Evolutionary conservation across 176 grass and related monocot species (phyloP).

Genomic region (Coix lacrymajobi): DNA sequence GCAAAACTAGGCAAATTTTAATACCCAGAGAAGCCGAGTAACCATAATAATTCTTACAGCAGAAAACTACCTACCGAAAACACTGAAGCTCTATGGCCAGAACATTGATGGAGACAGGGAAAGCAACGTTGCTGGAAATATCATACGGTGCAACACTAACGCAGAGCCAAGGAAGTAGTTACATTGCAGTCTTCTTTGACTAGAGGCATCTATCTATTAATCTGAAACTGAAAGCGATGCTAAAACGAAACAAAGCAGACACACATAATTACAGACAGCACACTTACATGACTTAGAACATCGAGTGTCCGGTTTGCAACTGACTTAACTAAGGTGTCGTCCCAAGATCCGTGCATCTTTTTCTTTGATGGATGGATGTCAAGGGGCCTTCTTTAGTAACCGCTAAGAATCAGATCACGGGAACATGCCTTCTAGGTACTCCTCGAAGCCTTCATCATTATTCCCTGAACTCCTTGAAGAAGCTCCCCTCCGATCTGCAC

Average conservation of each 20-base stretch:
- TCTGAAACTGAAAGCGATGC: not conserved
- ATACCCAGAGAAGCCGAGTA: not conserved
- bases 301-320: not conserved
- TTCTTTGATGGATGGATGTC: not conserved
- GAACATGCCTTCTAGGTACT: slow-evolving; percentile 84
- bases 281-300: not conserved
- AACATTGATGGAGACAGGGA: not conserved
- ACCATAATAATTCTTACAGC: not conserved
- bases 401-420: slow-evolving; percentile 33
- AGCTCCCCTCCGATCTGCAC: slow-evolving; percentile 32
- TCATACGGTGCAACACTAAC: not conserved
- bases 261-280: not conserved
- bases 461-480: slow-evolving; percentile 1
- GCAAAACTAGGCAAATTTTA: not conserved
- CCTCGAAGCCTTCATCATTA: slow-evolving; percentile 60
- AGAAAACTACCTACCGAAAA: not conserved
- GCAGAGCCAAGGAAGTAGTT: not conserved
- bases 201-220: not conserved
- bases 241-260: not conserved
- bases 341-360: not conserved
- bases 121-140: not conserved
- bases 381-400: not conserved
- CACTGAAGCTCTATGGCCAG: not conserved
- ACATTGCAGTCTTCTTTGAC: not conserved
- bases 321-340: not conserved